phyloP scores from a whole-genome alignment of 257 asterid species.

The Paraleonurus japonicus region DNA sequence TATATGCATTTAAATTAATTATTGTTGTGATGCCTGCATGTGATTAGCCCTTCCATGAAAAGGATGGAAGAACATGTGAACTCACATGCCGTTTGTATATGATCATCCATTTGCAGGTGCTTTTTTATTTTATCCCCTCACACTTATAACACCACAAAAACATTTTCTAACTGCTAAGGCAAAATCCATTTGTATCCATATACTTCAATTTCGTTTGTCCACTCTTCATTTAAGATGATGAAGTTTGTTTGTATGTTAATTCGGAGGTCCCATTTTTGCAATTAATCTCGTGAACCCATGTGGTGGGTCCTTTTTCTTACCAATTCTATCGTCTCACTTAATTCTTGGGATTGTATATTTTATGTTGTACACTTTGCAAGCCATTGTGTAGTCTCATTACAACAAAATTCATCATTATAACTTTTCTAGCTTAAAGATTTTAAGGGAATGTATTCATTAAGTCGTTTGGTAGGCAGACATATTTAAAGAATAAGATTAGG shows the following conservation, averaged over 20 bases:
- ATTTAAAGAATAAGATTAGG: no score
- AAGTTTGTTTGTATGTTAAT: neutral
- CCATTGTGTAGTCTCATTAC: neutral
- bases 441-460: no score
- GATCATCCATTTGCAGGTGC: no score
- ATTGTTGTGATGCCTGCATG: conserved; percentile 9
- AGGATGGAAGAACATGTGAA: conserved; percentile 30
- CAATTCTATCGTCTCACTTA: no score
- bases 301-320: neutral
- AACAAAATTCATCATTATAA: no score
- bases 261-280: conserved; percentile 5
- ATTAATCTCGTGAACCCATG: conserved; percentile 35
- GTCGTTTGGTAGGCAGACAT: no score
- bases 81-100: conserved; percentile 20
- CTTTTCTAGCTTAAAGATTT: no score
- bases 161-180: conserved; percentile 24
- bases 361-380: neutral
- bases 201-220: neutral
- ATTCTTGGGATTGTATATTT: neutral
- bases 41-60: conserved; percentile 19
- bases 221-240: conserved; percentile 10
- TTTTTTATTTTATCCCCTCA: neutral
- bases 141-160: neutral
- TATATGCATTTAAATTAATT: conserved; percentile 6
- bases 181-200: conserved; percentile 21